Evolutionary conservation across 2,329 filamentous ascomycete genomes (phyloP).

Genomic region (Tolypocladium tundrense): DNA sequence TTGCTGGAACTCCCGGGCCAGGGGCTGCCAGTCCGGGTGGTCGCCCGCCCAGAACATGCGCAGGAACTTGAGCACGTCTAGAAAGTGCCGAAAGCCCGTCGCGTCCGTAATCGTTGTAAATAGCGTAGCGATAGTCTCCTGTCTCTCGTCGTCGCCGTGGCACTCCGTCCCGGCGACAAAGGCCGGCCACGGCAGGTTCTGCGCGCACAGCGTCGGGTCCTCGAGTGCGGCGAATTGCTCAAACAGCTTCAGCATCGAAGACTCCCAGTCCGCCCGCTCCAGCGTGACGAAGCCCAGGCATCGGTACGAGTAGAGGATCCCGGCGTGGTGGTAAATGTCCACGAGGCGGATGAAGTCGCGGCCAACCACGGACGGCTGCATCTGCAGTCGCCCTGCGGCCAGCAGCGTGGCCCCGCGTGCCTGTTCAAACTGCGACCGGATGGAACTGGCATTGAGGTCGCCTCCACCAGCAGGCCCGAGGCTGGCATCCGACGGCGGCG

Average conservation of each 20-base stretch:
- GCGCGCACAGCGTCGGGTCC: slow-evolving; percentile 11
- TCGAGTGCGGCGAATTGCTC: slow-evolving; percentile 13
- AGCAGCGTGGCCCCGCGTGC: slow-evolving; percentile 16
- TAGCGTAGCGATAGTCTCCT: slow-evolving; percentile 8
- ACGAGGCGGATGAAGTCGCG: slow-evolving; percentile 17
- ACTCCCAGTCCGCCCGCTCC: slow-evolving; percentile 6
- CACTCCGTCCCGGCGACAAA: slow-evolving; percentile 18
- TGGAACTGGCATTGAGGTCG: neutral
- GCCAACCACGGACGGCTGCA: slow-evolving; percentile 8
- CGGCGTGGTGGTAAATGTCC: slow-evolving; percentile 17
- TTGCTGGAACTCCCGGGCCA: slow-evolving; percentile 11
- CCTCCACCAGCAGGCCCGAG: neutral
- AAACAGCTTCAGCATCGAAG: slow-evolving; percentile 10
- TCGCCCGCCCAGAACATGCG: slow-evolving; percentile 14
- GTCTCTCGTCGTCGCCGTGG: slow-evolving; percentile 10
- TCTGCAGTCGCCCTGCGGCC: slow-evolving; percentile 12
- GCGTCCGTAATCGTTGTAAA: slow-evolving; percentile 8
- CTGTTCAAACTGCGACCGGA: slow-evolving; percentile 13
- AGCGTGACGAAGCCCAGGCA: slow-evolving; percentile 11
- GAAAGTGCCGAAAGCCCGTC: slow-evolving; percentile 13
- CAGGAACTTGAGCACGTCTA: slow-evolving; percentile 13
- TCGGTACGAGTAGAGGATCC: slow-evolving; percentile 15
- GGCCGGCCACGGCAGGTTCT: slow-evolving; percentile 18
- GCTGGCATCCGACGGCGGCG: neutral
- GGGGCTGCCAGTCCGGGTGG: slow-evolving; percentile 14